A percentile compares a stretch with the other conserved stretches of the same genome.
Conservation (phyloP, 306 rosid genomes). For the Acacia melanoxylon region DNA sequence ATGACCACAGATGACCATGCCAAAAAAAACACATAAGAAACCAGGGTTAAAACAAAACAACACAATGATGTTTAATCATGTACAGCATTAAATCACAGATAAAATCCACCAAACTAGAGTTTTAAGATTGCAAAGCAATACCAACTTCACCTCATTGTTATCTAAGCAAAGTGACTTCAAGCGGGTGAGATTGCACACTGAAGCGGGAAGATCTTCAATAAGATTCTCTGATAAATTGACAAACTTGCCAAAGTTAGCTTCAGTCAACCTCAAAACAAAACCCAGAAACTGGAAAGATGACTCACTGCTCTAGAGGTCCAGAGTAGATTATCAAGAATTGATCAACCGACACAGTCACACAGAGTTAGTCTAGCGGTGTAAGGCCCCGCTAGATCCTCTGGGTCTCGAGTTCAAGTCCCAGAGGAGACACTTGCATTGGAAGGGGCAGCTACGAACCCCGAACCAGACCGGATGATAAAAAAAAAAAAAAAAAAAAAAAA, state of each 20-base stretch:
- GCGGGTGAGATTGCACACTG: slow-evolving; percentile 83
- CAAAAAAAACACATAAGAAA: slow-evolving; percentile 1
- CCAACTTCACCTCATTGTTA: slow-evolving; percentile 87
- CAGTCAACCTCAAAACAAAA: slow-evolving; percentile 29
- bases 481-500: too few species aligned
- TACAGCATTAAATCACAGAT: slow-evolving; percentile 14
- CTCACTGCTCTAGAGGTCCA: slow-evolving; percentile 9
- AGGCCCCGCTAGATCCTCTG: too few species aligned
- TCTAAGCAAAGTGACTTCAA: slow-evolving; percentile 82
- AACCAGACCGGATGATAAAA: too few species aligned
- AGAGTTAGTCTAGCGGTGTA: too few species aligned
- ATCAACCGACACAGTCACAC: too few species aligned
- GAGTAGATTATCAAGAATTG: slow-evolving; percentile 17
- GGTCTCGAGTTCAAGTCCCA: too few species aligned
- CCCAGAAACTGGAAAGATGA: slow-evolving; percentile 5
- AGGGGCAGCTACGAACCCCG: too few species aligned
- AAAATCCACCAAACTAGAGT: background rate
- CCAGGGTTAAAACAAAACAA: background rate
- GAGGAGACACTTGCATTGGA: too few species aligned
- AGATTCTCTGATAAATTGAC: slow-evolving; percentile 67
- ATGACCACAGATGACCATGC: background rate
- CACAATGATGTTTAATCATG: slow-evolving; percentile 1
- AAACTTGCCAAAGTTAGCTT: slow-evolving; percentile 24
- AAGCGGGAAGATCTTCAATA: slow-evolving; percentile 78
- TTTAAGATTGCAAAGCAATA: slow-evolving; percentile 31